These are phyloP conservation scores for Phytopythium aichiense DNA, from an alignment of 352 stramenopile species.

Conservation along the genomic window DNA sequence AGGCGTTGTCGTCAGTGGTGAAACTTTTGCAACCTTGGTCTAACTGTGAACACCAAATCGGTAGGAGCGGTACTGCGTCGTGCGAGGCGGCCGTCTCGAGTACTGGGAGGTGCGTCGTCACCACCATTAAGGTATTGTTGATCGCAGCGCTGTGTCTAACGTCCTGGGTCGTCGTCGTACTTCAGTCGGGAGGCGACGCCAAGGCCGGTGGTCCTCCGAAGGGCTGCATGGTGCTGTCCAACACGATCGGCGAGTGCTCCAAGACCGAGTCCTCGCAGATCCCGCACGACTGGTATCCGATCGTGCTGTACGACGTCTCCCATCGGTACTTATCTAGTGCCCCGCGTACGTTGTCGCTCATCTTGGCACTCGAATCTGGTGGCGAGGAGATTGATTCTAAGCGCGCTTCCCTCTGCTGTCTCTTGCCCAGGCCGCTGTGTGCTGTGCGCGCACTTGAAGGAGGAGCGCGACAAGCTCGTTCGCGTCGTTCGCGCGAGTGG, in stretches of 20 bases:
- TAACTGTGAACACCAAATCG: neutral
- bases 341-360: neutral
- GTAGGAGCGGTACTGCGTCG: conserved; percentile 27
- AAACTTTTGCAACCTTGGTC: neutral
- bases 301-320: conserved; percentile 27
- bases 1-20: neutral
- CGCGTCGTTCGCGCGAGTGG: conserved; percentile 17
- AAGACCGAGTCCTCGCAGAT: conserved; percentile 14
- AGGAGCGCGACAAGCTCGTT: conserved; percentile 18
- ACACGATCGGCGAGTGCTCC: conserved; percentile 20
- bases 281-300: conserved; percentile 23
- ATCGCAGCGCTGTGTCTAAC: neutral
- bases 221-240: conserved; percentile 16
- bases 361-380: neutral
- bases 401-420: neutral
- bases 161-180: neutral
- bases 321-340: conserved; percentile 8
- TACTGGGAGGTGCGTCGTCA: conserved; percentile 24
- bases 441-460: conserved; percentile 19
- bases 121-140: neutral
- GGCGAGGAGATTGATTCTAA: neutral
- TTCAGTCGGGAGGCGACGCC: conserved; percentile 28
- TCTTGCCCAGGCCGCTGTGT: conserved; percentile 15
- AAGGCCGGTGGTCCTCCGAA: conserved; percentile 27
- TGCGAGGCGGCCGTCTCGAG: conserved; percentile 28